Evolutionary conservation across 2,329 filamentous ascomycete genomes (phyloP).

Genomic region (Geosmithia morbida): DNA sequence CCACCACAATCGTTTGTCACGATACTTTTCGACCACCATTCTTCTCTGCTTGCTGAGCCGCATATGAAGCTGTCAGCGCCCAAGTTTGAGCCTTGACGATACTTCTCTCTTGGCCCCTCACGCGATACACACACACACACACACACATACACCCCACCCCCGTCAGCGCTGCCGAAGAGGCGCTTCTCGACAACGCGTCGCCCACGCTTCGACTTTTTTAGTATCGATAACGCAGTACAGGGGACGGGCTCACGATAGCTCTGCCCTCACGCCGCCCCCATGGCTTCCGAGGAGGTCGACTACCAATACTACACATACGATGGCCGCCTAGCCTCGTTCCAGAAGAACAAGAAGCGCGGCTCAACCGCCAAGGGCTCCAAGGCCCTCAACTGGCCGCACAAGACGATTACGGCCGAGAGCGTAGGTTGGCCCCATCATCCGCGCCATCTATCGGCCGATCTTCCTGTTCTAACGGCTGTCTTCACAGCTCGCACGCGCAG

Average conservation of each 20-base stretch:
- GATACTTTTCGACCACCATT: background rate
- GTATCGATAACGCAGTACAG: background rate
- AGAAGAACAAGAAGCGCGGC: slow-evolving; percentile 52
- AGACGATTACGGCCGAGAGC: slow-evolving; percentile 16
- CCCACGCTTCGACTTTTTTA: background rate
- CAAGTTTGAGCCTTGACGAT: background rate
- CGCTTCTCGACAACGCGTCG: background rate
- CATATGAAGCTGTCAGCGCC: background rate
- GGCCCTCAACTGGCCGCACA: slow-evolving; percentile 63
- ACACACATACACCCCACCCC: background rate
- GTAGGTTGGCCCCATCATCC: too few species aligned
- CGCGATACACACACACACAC: background rate
- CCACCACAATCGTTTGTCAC: background rate
- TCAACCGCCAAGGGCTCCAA: slow-evolving; percentile 46
- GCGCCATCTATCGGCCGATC: background rate
- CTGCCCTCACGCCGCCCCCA: slow-evolving; percentile 7
- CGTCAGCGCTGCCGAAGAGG: background rate
- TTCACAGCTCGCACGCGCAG: slow-evolving; percentile 67
- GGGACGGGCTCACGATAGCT: slow-evolving; percentile 1
- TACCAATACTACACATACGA: slow-evolving; percentile 49
- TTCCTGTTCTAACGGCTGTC: slow-evolving; percentile 7
- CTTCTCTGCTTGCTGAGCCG: background rate
- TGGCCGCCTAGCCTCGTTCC: slow-evolving; percentile 70
- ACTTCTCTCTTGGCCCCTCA: background rate
- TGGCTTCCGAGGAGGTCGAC: slow-evolving; percentile 20